Evolutionary conservation across 2,329 filamentous ascomycete species (phyloP), one percentile per base, ranked within the genome.

Genomic region (Corniculantispora saksenae): DNA sequence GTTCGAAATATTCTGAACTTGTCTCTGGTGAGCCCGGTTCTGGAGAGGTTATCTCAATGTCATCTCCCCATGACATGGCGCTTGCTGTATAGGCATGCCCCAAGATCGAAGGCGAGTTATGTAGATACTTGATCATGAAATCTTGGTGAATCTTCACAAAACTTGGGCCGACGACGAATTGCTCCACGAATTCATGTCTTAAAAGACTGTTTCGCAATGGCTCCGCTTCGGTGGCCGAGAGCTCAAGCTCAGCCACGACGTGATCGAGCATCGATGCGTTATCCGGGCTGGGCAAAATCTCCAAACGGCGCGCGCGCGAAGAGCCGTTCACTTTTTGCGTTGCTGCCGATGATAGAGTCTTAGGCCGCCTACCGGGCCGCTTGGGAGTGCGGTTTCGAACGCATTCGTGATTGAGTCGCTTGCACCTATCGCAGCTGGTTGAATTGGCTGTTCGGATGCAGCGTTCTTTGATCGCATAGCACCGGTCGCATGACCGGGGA

Each of bases 401-500:
- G 63, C 72, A 73, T 32, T 47, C 54, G 23, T 67, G 69, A 13
- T 64, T 62, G 12, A 73, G 58, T 15, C 72, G 69, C 12, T 47
- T 17, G 55, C 72, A 74, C 10, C 72, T 68, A 15, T 69, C 64
- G 29, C 72, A 74, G 8, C 61, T 47, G 8, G 29, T 38, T 10
- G 40, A 50, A 32, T 55, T 59, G 21, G 66, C 40, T 6, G 25
- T 35, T 67, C 71, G 68, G 32, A 68, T 54, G 43, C 72, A 74
- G 3, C 71, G 66, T 55, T 72, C 71, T 48, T 74, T 74, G 53
- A 70, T 38, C 50, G 67, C 48, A 51, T 74, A 68, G 55, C 72
- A 74, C 15, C 69, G 71, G 45, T 74, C 71, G 50, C 72, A 73
- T 19, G 62, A 64, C 12, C 62, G 45, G 13, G 62, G 62, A 23